These are phyloP conservation scores for Geranium rotundifolium DNA, from an alignment of 345 rosid genomes.

Conservation along the genomic window DNA sequence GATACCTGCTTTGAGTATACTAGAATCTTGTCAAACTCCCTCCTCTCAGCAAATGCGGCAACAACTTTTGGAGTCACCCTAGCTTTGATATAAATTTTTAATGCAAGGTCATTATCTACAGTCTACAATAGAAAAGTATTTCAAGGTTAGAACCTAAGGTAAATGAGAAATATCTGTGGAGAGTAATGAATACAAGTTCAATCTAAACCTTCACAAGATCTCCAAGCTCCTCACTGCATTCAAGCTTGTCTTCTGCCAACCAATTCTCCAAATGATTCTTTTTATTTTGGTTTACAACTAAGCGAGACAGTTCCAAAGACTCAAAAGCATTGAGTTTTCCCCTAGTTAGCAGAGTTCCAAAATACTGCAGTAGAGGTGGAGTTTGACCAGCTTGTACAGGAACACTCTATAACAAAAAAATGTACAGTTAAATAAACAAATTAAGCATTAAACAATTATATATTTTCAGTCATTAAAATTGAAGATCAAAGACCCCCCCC, in stretches of 20 bases:
- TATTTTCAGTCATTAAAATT: not conserved
- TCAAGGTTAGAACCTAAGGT: not conserved
- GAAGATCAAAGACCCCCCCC: too few relatives aligned
- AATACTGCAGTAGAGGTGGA: slow-evolving; percentile 92
- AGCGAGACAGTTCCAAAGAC: slow-evolving; percentile 94
- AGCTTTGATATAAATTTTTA: slow-evolving; percentile 93
- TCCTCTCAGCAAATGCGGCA: slow-evolving; percentile 96
- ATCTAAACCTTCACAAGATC: slow-evolving; percentile 87
- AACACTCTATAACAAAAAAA: slow-evolving; percentile 55
- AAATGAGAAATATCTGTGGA: not conserved
- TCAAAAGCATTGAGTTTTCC: slow-evolving; percentile 98
- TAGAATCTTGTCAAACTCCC: slow-evolving; percentile 93
- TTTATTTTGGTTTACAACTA: slow-evolving; percentile 96
- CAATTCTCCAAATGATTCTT: slow-evolving; percentile 94
- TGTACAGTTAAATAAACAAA: not conserved
- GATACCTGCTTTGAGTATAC: slow-evolving; percentile 89
- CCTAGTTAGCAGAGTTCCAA: slow-evolving; percentile 85
- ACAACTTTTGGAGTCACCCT: slow-evolving; percentile 96
- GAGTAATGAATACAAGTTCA: not conserved
- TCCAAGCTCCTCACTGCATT: slow-evolving; percentile 97
- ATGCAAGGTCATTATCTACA: slow-evolving; percentile 95
- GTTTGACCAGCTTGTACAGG: slow-evolving; percentile 99
- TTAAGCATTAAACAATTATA: not conserved
- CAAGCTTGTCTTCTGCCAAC: slow-evolving; percentile 97
- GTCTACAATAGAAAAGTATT: slow-evolving; percentile 40